Evolutionary conservation across 129 eudicot species (phyloP), one percentile per base, ranked within the genome.

Genomic region (Flaveria bidentis): DNA sequence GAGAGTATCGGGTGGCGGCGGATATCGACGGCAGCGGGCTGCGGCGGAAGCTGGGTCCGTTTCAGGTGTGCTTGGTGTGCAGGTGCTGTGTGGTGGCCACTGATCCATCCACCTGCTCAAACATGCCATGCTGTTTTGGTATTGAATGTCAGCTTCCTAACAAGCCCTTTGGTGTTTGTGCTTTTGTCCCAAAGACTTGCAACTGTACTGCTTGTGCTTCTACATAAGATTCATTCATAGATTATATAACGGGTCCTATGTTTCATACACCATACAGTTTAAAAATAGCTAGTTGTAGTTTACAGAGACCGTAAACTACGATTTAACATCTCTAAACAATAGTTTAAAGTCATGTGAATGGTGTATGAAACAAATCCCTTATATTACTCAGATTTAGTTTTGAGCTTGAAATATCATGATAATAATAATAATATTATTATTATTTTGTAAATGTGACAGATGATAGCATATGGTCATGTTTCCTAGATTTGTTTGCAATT

Each of bases 131-230:
- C 25, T 84, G 87, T 33, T 84, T 84, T 51, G 87, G 87, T 13
- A 84, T 84, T 7, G 87, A 84, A 11, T 84, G 87, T 71, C 87
- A 84, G 82, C 87, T 84, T 72, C 87, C 87, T 2, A 84, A 84
- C 70, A 84, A 84, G 69, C 85, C 87, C 13, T 84, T 80, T 69
- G 87, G 85, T 15, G 87, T 84, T 3, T 84, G 87, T 46, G 85
- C 87, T 76, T 84, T 84, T 50, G 82, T 84, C 57, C 87, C 87
- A 76, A 84, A 80, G 69, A 76, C 82, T 56, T 84, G 85, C 72
- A 84, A 76, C 73, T 84, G 87, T 72, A 84, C 84, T 68, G 66
- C 73, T 66, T 84, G 87, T 62, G 79, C 77, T 68, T 56, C 71
- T 39, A 9, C 20, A 62, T 63, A 28, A 63, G 69, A 63, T 61